Evolutionary conservation across 2,329 filamentous ascomycete species (phyloP), one percentile per base, ranked within the genome.

Genomic region (Fusarium verrucosum): DNA sequence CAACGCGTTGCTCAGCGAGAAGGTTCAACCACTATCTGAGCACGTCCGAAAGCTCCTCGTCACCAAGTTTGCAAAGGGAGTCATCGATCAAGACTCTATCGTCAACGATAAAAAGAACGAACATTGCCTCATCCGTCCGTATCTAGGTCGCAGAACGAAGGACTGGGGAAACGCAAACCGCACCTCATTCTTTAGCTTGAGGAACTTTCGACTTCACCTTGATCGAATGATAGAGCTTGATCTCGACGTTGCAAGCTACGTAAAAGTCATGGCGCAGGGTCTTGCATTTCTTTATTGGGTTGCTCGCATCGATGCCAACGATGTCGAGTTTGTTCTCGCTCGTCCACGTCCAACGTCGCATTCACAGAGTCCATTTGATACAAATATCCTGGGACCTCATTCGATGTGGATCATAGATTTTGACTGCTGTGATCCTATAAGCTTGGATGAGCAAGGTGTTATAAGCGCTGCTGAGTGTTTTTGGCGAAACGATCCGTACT

Each of bases 281-380:
- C 75, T 87, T 0, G 83, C 84, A 0, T 73, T 81, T 4, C 72
- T 87, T 46, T 80, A 84, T 58, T 87, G 82, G 83, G 41, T 65
- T 2, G 79, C 75, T 0, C 59, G 72, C 11, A 68, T 85, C 0
- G 83, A 87, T 60, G 84, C 78, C 1, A 81, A 81, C 32, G 84
- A 85, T 41, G 76, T 87, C 3, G 83, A 87, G 44, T 87, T 86
- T 62, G 84, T 87, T 1, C 77, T 87, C 4, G 80, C 69, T 32
- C 49, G 45, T n/a, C 35, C 43, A 7, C 28, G n/a, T 11, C 8
- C 10, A 5, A 37, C 36, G 19, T 19, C 28, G 37, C 25, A 38
- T n/a, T 19, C 36, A 26, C 19, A 30, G 3, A 26, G 20, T 6
- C 40, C n/a, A 10, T 49, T 58, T 4, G 17, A 20, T 8, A 13